Evolutionary conservation across 2,329 filamentous ascomycete species (phyloP).

Genomic region (Aspergillus melleus): DNA sequence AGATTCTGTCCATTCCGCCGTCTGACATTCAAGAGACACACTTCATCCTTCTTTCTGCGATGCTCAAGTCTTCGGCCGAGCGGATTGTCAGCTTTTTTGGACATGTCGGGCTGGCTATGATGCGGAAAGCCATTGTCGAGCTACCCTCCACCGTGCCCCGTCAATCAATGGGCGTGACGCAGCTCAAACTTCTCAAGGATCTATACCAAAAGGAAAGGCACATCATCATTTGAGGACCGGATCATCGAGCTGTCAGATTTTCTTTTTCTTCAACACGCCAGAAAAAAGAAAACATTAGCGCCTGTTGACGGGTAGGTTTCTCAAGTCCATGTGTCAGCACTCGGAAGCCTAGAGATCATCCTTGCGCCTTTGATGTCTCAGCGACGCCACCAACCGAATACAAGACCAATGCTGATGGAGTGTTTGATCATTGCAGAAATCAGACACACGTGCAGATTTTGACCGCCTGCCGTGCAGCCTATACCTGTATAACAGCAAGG

Average conservation of each 20-base stretch:
- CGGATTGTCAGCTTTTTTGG: constrained; percentile 83
- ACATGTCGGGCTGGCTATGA: constrained; percentile 67
- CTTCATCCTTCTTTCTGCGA: constrained; percentile 66
- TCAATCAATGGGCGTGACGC: constrained; percentile 39
- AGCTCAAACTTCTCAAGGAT: constrained; percentile 40
- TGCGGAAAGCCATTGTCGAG: constrained; percentile 71
- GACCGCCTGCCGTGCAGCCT: no score
- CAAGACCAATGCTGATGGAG: background rate
- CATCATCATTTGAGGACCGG: constrained; percentile 33
- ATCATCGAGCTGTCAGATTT: background rate
- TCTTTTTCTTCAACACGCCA: background rate
- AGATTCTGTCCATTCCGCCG: constrained; percentile 72
- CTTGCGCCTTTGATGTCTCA: background rate
- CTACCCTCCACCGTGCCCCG: constrained; percentile 56
- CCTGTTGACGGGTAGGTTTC: background rate
- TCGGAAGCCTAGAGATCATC: background rate
- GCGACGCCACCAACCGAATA: background rate
- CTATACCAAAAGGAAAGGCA: constrained; percentile 38
- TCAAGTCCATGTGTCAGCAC: background rate
- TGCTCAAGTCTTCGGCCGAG: constrained; percentile 71
- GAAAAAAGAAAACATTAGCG: background rate
- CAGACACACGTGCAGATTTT: background rate
- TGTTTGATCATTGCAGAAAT: background rate
- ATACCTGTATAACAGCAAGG: no score
- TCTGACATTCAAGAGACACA: constrained; percentile 71